phyloP scores from a whole-genome alignment of 75 land plant species.

The Pseudotsuga menziesii region DNA sequence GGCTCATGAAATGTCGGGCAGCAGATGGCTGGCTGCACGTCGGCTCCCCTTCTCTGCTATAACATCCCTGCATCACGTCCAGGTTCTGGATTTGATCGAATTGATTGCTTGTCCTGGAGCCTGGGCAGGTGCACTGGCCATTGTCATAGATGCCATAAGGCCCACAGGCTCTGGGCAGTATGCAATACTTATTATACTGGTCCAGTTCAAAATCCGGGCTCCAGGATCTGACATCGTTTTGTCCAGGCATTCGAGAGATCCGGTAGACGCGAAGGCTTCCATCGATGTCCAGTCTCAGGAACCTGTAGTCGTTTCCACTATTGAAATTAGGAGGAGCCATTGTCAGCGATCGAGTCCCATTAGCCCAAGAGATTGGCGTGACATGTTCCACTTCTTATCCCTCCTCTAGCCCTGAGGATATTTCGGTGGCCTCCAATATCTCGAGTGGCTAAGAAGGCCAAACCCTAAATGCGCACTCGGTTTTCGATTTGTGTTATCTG shows the following conservation, averaged over 20 bases:
- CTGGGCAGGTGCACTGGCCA: slow-evolving; percentile 24
- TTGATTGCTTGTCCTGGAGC: not conserved
- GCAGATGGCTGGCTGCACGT: not conserved
- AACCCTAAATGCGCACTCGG: too few relatives aligned
- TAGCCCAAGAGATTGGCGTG: not conserved
- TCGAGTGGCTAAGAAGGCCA: too few relatives aligned
- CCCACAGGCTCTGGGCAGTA: slow-evolving; percentile 20
- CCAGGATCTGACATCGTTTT: not conserved
- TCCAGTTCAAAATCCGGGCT: not conserved
- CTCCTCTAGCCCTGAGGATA: too few relatives aligned
- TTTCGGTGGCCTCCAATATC: too few relatives aligned
- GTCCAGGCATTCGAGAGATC: not conserved
- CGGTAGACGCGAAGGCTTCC: slow-evolving; percentile 7
- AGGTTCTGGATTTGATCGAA: not conserved
- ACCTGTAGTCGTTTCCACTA: not conserved
- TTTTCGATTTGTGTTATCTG: too few relatives aligned
- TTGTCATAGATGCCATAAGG: slow-evolving; percentile 24
- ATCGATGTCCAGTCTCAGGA: slow-evolving; percentile 4
- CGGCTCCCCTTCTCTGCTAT: not conserved
- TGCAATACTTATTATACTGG: not conserved
- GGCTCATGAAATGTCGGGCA: not conserved
- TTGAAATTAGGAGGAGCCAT: not conserved
- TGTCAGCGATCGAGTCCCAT: not conserved
- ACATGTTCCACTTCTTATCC: too few relatives aligned
- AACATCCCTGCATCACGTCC: not conserved